Base-by-base conservation (phyloP, 306 rosid species). In the Cicer arietinum region DNA sequence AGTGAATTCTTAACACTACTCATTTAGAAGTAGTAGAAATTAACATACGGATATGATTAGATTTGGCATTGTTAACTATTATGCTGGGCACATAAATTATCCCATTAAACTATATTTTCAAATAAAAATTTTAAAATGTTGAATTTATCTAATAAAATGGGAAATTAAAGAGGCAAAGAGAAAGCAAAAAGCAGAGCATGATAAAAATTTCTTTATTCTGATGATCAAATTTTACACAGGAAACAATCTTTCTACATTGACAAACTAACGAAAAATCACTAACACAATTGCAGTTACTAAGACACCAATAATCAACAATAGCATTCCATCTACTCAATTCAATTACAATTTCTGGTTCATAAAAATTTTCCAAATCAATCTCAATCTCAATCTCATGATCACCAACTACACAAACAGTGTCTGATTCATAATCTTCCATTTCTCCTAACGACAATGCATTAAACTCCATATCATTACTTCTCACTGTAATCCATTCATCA, bases 401-500 rank as follows among this genome's bases (percentile, higher is more conserved):
- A 54, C 46, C 1, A 41, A 40, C 10, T 44, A 61, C 74, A 12
- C 58, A 25, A 67, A 17, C 58, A 10, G 52, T 73, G 30, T 57
- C 78, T n/a, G 61, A 18, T 13, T 75, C 78, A 71, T 7, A 13
- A 57, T 22, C 48, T 18, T 54, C 47, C 3, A 59, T 51, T 51
- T 62, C 44, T 18, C 45, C 83, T 53, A 73, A 7, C 3, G 76
- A 42, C 51, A 72, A 39, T 7, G 63, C 66, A 17, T 65, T 79
- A 57, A 61, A 50, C 22, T 74, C 75, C 10, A 76, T 18, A 4
- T 40, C 70, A 30, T 75, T 73, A 80, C 82, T 83, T 86, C 97
- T 90, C 22, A 94, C 96, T 0, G 89, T 87, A 43, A 83, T 54
- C 99, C 99, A 91, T 41, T 83, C 53, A 17, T 84, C 89, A 62